Conservation (phyloP, 139 green algal genomes). For the Eudorina sp. region DNA sequence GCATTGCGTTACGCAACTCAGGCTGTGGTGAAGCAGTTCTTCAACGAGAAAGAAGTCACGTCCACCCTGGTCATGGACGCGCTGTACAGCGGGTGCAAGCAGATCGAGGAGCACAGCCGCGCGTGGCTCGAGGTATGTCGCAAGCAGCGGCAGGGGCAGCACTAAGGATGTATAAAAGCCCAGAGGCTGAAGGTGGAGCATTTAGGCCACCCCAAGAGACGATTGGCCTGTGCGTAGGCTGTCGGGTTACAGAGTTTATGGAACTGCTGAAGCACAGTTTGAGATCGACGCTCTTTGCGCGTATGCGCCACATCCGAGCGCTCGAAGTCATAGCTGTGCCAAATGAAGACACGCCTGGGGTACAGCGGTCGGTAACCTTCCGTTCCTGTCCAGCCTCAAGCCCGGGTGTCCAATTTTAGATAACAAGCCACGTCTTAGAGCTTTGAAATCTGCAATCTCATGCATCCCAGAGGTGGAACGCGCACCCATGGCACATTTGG, state of each 20-base stretch:
- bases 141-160: too few relatives aligned
- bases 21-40: constrained; percentile 96
- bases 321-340: constrained; percentile 16
- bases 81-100: constrained; percentile 89
- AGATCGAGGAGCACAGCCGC: constrained; percentile 80
- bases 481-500: too few relatives aligned
- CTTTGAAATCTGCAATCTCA: too few relatives aligned
- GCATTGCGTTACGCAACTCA: constrained; percentile 49
- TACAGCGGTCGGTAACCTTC: constrained; percentile 19
- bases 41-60: constrained; percentile 99
- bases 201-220: too few relatives aligned
- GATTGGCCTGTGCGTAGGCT: too few relatives aligned
- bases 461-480: too few relatives aligned
- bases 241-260: too few relatives aligned
- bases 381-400: constrained; percentile 11
- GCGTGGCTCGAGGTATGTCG: constrained; percentile 64
- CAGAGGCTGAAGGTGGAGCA: too few relatives aligned
- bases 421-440: too few relatives aligned
- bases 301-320: neutral
- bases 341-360: neutral
- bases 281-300: neutral
- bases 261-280: too few relatives aligned
- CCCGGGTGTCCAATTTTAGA: constrained; percentile 4
- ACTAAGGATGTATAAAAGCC: too few relatives aligned
- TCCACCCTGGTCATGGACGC: constrained; percentile 98